Evolutionary conservation across 805 yeast species (phyloP), one percentile per base, ranked within the genome.

Genomic region (Ogataea glucozyma): DNA sequence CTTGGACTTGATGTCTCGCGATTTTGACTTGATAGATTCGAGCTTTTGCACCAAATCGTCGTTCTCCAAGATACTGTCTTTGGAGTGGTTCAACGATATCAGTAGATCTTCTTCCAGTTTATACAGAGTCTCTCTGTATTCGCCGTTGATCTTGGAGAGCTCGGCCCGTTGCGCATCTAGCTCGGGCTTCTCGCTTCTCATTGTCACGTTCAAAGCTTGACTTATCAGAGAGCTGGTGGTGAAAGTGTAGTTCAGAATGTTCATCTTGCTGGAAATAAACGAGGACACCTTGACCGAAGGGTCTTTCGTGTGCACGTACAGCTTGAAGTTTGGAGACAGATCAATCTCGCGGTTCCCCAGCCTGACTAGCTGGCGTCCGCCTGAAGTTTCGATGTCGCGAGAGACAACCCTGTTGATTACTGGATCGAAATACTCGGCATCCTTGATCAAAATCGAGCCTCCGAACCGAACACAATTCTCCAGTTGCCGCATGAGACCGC

Each of bases 401-500:
- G 78, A 71, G 36, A 91, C 61, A 1, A 91, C 62, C 0, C 84
- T 71, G 43, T 76, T 76, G 9, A 91, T 57, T 6, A 86, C 64
- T 0, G 97, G 95, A 58, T 91, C 91, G 56, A 76, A 81, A 50
- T 73, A 66, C 56, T 91, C 97, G 3, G 90, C 89, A 64, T 91
- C 91, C 51, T 79, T 79, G 13, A 91, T 72, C 11, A 90, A 57
- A 6, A 91, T 66, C 1, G 76, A 54, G 2, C 87, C 88, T 4
- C 98, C 97, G 70, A 90, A 90, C 49, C 93, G 69, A 20, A 90
- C 58, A 0, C 95, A 83, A 54, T 88, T 85, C 58, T 89, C 96
- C 12, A 91, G 56, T 31, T 79, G 84, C 49, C 80, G 82, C 3
- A 75, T 58, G 58, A 82, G 86, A 0, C 83, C 77, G 4, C 71